Percentiles rank a stretch among this genome's conserved stretches.
Evolutionary conservation across 169 alveolate species (phyloP).

Genomic region (Plasmodium vivax): DNA sequence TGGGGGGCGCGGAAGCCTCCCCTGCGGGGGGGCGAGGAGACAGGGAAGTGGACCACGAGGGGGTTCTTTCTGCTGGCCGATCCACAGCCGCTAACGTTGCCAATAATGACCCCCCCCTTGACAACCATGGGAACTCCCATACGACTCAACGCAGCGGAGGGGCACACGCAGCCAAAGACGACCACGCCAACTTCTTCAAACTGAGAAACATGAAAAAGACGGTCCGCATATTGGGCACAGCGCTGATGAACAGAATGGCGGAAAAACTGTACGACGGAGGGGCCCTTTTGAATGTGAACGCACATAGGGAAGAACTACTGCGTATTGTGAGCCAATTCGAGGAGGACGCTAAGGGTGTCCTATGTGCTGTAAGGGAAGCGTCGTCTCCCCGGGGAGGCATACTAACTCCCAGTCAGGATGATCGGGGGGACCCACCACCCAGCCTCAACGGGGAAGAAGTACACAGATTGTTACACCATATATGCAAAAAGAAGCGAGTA

Average conservation of each 20-base stretch:
- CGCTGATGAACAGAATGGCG: conserved; percentile 1
- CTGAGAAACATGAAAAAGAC: conserved; percentile 42
- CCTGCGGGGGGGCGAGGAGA: neutral
- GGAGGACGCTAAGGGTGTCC: neutral
- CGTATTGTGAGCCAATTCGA: conserved; percentile 6
- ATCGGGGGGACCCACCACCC: neutral
- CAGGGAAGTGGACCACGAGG: neutral
- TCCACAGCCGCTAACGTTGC: neutral
- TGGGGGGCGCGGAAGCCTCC: neutral
- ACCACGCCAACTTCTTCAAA: conserved; percentile 7
- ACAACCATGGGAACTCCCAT: neutral
- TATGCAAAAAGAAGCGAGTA: conserved; percentile 6
- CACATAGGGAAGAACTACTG: neutral
- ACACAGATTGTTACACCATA: neutral
- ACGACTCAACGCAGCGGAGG: neutral
- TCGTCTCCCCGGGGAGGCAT: neutral
- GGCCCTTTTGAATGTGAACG: conserved; percentile 15
- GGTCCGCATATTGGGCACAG: neutral
- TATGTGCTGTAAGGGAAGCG: neutral
- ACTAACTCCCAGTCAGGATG: neutral
- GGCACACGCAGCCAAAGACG: neutral
- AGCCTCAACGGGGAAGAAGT: neutral
- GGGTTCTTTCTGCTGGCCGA: neutral
- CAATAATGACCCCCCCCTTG: neutral
- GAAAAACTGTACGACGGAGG: conserved; percentile 9